Evolutionary conservation across 1,284 basidiomycete genomes (phyloP), one percentile per base, ranked within the genome.

Genomic region (Cystobasidium sp.): DNA sequence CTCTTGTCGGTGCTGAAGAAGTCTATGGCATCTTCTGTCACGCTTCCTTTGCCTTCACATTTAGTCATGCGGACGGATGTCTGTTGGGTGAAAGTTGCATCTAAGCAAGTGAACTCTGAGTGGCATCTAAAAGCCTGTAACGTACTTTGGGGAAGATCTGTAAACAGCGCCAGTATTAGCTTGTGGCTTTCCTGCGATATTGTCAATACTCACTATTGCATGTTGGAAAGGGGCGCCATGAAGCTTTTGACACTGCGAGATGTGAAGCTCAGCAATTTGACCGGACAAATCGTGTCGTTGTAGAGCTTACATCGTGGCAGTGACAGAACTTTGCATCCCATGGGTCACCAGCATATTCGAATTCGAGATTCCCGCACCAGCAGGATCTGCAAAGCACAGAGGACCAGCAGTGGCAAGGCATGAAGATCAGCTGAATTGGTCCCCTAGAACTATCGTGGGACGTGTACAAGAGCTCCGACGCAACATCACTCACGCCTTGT

Each of bases 211-310:
- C 49, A 73, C 70, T 20, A 71, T 68, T 41, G 74, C 74, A 58
- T 75, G 74, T 53, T 75, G 74, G 55, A 75, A 71, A 0, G 74
- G 74, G 22, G 74, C 74, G 14, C 74, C 74, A 43, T 75, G 68
- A 22, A 66, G 68, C 9, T 56, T 49, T 53, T 73, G 70, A 24
- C 70, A 73, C 70, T 73, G 68, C 37, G 10, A 22, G 37, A 14
- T 9, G 16, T 24, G n/a, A 5, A 10, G 63, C 18, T 41, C 5
- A 18, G 16, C n/a, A 53, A 20, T 1, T 46, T 16, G 22, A 22
- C 31, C 3, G 18, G 10, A 39, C 3, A 1, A 49, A 31, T 0
- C 1, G 8, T n/a, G 37, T 46, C 18, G 55, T 22, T 46, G 12
- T 24, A 14, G n/a, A 43, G 58, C 74, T 6, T 24, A 75, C 74